Evolutionary conservation across 2,329 filamentous ascomycete genomes (phyloP), one percentile per base, ranked within the genome.

Genomic region (Nemania abortiva): DNA sequence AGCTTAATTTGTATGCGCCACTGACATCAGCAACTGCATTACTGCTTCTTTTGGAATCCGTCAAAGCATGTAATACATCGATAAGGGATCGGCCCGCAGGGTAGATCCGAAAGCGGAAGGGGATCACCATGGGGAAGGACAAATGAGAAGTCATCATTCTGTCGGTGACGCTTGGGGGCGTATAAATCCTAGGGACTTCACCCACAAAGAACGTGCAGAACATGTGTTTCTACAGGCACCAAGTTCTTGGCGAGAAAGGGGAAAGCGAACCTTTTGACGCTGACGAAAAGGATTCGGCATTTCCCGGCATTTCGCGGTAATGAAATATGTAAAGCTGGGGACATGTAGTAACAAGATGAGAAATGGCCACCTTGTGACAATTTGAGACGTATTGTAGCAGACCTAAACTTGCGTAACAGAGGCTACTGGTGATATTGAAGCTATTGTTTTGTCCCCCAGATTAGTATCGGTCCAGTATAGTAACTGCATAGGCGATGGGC

Each of bases 21-120:
- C 69, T 71, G 66, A 71, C 69, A 69, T 71, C 69, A 66, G 63
- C 52, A 59, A 54, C 52, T 60, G 37, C 52, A 60, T 54, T 22
- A 18, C 24, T 61, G 13, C 68, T 52, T 42, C 55, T 63, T 69
- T 56, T 42, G 42, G 58, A 47, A 54, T 24, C 57, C 60, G 20
- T 20, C 49, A 54, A 62, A 53, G 61, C 61, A 70, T 39, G 68
- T 59, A 62, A 67, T 68, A 39, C 58, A 53, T 53, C 45, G 2
- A 63, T 27, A 55, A 70, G 58, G 65, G 65, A 49, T 18, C 70
- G 70, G 72, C 57, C 73, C 74, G 72, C 61, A 52, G 64, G 60
- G 63, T 65, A 63, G 68, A 72, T 71, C 73, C 71, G 70, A 75
- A 73, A 61, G 45, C 56, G 64, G 49, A 63, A 70, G 68, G 68